These are phyloP conservation scores for Paxillus involutus DNA, from an alignment of 768 basidiomycete genomes.

Conservation along the genomic window DNA sequence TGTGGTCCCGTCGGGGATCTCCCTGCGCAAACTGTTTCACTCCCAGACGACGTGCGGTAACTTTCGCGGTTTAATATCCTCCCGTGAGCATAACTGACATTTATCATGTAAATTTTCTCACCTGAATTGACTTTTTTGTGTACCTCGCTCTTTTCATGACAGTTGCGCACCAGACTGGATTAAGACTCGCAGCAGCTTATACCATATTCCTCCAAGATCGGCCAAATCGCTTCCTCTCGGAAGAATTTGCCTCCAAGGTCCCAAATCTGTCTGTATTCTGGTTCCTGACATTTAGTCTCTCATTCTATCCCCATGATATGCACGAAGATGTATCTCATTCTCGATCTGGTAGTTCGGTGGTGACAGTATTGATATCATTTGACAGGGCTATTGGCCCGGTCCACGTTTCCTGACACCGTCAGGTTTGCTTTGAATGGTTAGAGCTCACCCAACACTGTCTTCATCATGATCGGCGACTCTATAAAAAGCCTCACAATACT, in stretches of 20 bases:
- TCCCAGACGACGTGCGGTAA: neutral
- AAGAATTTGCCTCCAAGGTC: slow-evolving; percentile 7
- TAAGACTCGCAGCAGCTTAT: neutral
- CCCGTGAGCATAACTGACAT: slow-evolving; percentile 3
- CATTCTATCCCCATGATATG: slow-evolving; percentile 9
- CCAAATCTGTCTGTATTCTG: slow-evolving; percentile 8
- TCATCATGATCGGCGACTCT: slow-evolving; percentile 15
- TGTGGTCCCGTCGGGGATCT: neutral
- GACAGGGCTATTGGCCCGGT: slow-evolving; percentile 7
- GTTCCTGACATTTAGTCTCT: slow-evolving; percentile 13
- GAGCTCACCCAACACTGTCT: slow-evolving; percentile 5
- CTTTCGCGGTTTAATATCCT: slow-evolving; percentile 1
- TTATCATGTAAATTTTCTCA: neutral
- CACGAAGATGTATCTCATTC: slow-evolving; percentile 8
- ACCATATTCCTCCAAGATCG: slow-evolving; percentile 9
- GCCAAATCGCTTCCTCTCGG: slow-evolving; percentile 13
- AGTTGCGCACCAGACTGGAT: neutral
- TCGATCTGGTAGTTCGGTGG: slow-evolving; percentile 15
- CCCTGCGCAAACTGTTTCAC: neutral
- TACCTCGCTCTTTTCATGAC: slow-evolving; percentile 8
- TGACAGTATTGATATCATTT: slow-evolving; percentile 13
- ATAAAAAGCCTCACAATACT: slow-evolving; percentile 15
- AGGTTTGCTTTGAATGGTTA: slow-evolving; percentile 13
- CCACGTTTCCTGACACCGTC: slow-evolving; percentile 7
- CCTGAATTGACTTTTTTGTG: neutral